Evolutionary conservation across 2,329 filamentous ascomycete genomes (phyloP), one percentile per base, ranked within the genome.

Genomic region (Botrytis porri): DNA sequence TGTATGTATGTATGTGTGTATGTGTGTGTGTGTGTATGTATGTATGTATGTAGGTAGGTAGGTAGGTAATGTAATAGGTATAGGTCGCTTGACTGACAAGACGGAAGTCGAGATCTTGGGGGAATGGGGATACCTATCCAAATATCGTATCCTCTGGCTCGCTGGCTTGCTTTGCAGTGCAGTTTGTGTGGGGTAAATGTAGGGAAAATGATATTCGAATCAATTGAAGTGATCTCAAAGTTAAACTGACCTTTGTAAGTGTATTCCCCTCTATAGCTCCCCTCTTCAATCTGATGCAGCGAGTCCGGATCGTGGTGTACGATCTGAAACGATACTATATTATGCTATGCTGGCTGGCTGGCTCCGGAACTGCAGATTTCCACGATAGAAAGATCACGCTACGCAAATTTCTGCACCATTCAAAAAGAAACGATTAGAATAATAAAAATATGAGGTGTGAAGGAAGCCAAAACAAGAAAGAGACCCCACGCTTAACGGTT

Each of bases 321-420:
- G 39, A 32, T 32, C 35, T 48, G 64, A 54, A 54, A 67, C 35
- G 37, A 51, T 39, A 54, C 25, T 67, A 67, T 69, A 29, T 29
- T 57, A 66, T 66, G 64, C 45, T 66, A 51, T 57, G 45, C 48
- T 41, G 41, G 48, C 64, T 67, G n/a, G 62, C 62, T 48, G 62
- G 41, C 64, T 39, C n/a, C 65, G 45, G 65, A 32, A 41, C 43
- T 67, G 65, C 35, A 67, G 65, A 57, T 57, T 57, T 67, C 45
- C 64, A 67, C 64, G 64, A 39, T 54, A 54, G 64, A 67, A 54
- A 54, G 64, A 67, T 67, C 64, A 67, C 64, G 64, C 64, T 67
- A 67, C 64, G 64, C 25, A 67, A 67, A 67, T 57, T 41, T 67
- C 65, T 67, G 65, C 48, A 67, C 48, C 48, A 67, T 67, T 67